Evolutionary conservation across 768 basidiomycete species (phyloP).

Genomic region (Filobasidium floriforme): DNA sequence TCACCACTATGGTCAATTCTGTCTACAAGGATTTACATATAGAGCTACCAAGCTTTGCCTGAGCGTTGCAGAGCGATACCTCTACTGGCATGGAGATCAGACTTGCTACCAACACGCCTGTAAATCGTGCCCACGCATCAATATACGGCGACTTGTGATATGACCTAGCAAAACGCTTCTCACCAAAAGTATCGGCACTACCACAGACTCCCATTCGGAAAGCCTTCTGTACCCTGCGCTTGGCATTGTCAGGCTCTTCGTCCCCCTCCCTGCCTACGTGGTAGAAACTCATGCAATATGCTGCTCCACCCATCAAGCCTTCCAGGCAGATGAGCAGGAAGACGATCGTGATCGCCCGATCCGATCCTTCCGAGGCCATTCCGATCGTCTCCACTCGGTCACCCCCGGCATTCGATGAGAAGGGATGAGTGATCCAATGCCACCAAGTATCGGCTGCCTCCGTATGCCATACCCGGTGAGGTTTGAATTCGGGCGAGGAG

Average conservation of each 20-base stretch:
- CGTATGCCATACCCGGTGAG: constrained; percentile 26
- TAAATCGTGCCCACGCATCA: background rate
- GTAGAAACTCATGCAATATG: constrained; percentile 51
- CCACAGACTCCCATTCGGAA: constrained; percentile 40
- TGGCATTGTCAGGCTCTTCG: constrained; percentile 52
- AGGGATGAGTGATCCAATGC: constrained; percentile 32
- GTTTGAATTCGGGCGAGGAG: constrained; percentile 60
- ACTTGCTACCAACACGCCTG: constrained; percentile 41
- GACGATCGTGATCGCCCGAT: constrained; percentile 56
- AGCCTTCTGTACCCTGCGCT: constrained; percentile 42
- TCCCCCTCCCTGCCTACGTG: constrained; percentile 48
- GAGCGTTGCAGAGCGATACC: constrained; percentile 36
- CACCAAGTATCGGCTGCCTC: constrained; percentile 1
- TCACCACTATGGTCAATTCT: too few relatives aligned
- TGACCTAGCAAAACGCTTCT: constrained; percentile 6
- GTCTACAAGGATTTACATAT: constrained; percentile 35
- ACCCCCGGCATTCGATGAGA: background rate
- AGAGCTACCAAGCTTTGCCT: constrained; percentile 34
- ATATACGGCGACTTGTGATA: background rate
- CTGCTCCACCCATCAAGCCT: constrained; percentile 84
- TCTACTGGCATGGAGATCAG: constrained; percentile 43
- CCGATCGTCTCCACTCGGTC: background rate
- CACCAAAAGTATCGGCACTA: constrained; percentile 39
- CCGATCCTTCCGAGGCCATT: constrained; percentile 39
- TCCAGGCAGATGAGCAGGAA: constrained; percentile 76